A percentile compares a stretch with the other conserved stretches of the same genome.
Evolutionary conservation across 2,329 filamentous ascomycete species (phyloP).

Genomic region (Botrytis sinoallii): DNA sequence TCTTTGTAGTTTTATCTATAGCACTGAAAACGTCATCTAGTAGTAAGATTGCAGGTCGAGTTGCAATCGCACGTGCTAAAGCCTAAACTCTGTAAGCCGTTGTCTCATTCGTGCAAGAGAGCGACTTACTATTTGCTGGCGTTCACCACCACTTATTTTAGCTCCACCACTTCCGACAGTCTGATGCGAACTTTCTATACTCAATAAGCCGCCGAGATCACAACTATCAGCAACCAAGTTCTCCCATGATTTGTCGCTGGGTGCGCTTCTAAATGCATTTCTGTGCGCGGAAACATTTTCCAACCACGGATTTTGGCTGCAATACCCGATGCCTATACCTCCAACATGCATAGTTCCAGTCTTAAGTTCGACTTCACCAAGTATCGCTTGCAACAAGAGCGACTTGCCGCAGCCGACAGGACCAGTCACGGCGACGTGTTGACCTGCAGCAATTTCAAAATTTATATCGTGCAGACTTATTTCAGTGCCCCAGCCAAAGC

Average conservation of each 20-base stretch:
- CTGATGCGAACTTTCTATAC: conserved; percentile 23
- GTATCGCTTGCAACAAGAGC: conserved; percentile 37
- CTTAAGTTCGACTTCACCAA: conserved; percentile 34
- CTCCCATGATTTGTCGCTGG: not conserved
- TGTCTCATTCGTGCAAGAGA: conserved; percentile 21
- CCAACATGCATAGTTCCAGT: conserved; percentile 28
- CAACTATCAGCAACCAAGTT: not conserved
- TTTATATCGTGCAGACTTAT: not conserved
- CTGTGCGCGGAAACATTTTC: conserved; percentile 40
- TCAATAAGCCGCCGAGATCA: conserved; percentile 20
- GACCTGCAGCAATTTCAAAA: not conserved
- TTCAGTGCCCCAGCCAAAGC: not conserved
- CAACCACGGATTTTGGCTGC: conserved; percentile 45
- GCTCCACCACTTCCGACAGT: conserved; percentile 36
- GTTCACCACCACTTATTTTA: conserved; percentile 33
- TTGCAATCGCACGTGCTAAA: conserved; percentile 29
- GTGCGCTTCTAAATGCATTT: not conserved
- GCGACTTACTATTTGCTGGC: conserved; percentile 25
- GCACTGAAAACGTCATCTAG: conserved; percentile 33
- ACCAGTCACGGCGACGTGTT: not conserved
- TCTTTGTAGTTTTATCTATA: conserved; percentile 27
- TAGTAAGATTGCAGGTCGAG: conserved; percentile 22
- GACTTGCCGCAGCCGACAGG: conserved; percentile 38
- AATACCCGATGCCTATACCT: conserved; percentile 39
- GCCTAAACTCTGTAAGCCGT: conserved; percentile 37